These are phyloP conservation scores for Rhododendron vialii DNA, from an alignment of 148 eudicot species.

Conservation along the genomic window DNA sequence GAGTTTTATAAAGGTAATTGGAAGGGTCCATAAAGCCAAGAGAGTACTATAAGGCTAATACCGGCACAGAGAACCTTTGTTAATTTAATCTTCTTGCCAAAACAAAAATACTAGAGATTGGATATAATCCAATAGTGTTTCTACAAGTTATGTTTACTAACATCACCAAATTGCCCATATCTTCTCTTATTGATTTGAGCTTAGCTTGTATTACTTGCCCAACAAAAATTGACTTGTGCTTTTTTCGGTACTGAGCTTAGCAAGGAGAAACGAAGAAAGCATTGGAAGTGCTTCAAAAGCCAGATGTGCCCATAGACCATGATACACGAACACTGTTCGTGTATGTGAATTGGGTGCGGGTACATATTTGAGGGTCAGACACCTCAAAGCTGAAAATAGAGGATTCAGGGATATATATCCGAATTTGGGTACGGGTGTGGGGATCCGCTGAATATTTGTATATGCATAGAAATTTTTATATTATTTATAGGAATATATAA, in stretches of 20 bases:
- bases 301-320: slow-evolving; percentile 53
- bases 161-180: background rate
- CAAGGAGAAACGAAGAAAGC: slow-evolving; percentile 99
- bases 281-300: slow-evolving; percentile 82
- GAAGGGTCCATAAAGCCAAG: background rate
- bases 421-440: no score
- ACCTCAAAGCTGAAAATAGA: no score
- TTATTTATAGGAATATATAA: no score
- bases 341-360: no score
- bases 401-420: no score
- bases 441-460: no score
- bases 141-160: background rate
- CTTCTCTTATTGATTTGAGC: background rate
- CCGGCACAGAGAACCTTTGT: background rate
- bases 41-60: background rate
- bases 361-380: no score
- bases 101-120: background rate
- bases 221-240: background rate
- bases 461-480: no score
- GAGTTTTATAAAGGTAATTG: background rate
- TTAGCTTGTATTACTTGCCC: background rate
- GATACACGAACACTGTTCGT: no score
- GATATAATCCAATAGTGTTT: background rate
- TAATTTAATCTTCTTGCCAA: background rate
- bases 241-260: slow-evolving; percentile 30